Conservation (phyloP, 2,329 filamentous ascomycete genomes). For the Nannizziopsis barbatae region DNA sequence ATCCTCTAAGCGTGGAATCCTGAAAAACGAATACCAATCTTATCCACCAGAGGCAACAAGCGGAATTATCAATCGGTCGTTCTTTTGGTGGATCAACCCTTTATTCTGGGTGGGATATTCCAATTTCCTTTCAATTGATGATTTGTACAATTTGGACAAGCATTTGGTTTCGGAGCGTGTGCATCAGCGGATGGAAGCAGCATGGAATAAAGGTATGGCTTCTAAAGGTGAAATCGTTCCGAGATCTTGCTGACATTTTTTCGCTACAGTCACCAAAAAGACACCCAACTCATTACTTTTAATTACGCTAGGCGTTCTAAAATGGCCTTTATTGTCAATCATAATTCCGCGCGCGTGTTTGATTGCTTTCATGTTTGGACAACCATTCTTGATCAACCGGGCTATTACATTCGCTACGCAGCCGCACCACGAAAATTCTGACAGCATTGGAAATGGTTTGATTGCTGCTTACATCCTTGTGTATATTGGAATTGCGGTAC, state of each 20-base stretch:
- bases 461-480: constrained; percentile 36
- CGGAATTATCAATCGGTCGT: constrained; percentile 38
- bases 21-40: constrained; percentile 29
- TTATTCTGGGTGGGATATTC: constrained; percentile 42
- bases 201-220: constrained; percentile 32
- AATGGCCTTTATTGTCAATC: constrained; percentile 26
- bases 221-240: background rate
- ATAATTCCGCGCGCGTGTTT: constrained; percentile 26
- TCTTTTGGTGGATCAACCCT: constrained; percentile 46
- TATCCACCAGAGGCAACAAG: constrained; percentile 43
- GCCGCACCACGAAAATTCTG: constrained; percentile 21
- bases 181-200: constrained; percentile 27
- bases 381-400: constrained; percentile 30
- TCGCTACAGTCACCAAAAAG: constrained; percentile 21
- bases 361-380: constrained; percentile 29
- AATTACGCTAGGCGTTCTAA: constrained; percentile 24
- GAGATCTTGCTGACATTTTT: constrained; percentile 11
- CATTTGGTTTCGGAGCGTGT: constrained; percentile 34
- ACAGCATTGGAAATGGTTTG: constrained; percentile 33
- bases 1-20: constrained; percentile 34
- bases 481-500: constrained; percentile 34
- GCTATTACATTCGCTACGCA: constrained; percentile 27
- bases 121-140: constrained; percentile 34
- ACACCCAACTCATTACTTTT: constrained; percentile 23
- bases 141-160: constrained; percentile 38